phyloP scores from a whole-genome alignment of 139 green algal genomes.

The Asterochloris erici region DNA sequence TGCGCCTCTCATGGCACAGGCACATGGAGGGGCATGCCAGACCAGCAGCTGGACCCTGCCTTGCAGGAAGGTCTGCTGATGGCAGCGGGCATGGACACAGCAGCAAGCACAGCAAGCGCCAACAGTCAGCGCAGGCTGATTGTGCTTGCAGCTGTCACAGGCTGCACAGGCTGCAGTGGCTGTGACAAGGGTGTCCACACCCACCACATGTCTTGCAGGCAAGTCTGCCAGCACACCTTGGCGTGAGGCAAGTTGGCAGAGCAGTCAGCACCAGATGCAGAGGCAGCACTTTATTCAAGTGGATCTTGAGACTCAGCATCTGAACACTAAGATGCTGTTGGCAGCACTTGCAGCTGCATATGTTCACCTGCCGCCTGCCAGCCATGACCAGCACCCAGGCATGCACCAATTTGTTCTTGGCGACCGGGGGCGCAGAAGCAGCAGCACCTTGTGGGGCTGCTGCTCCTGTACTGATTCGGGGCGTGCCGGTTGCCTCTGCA shows the following conservation, averaged over 20 bases:
- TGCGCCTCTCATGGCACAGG: too few species aligned
- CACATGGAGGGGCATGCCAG: neutral
- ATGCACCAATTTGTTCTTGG: slow-evolving; percentile 52
- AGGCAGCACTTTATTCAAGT: too few species aligned
- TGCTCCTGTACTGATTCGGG: neutral
- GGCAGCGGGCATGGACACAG: neutral
- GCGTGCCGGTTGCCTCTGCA: neutral
- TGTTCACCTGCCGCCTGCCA: slow-evolving; percentile 54
- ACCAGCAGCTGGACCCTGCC: neutral
- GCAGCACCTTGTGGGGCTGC: neutral
- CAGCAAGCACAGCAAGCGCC: neutral
- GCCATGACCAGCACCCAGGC: slow-evolving; percentile 81
- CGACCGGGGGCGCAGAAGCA: neutral
- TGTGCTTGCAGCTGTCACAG: too few species aligned
- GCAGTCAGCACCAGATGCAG: too few species aligned
- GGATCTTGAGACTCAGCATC: too few species aligned
- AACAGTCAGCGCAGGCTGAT: too few species aligned
- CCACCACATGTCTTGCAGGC: too few species aligned
- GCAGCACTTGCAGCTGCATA: neutral
- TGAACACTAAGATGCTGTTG: too few species aligned
- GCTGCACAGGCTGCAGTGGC: too few species aligned
- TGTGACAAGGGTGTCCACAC: too few species aligned
- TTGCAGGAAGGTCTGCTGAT: neutral
- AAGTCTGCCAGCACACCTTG: neutral
- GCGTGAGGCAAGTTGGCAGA: too few species aligned